Base-by-base conservation (phyloP, 306 rosid genomes). In the Quillaja saponaria region DNA sequence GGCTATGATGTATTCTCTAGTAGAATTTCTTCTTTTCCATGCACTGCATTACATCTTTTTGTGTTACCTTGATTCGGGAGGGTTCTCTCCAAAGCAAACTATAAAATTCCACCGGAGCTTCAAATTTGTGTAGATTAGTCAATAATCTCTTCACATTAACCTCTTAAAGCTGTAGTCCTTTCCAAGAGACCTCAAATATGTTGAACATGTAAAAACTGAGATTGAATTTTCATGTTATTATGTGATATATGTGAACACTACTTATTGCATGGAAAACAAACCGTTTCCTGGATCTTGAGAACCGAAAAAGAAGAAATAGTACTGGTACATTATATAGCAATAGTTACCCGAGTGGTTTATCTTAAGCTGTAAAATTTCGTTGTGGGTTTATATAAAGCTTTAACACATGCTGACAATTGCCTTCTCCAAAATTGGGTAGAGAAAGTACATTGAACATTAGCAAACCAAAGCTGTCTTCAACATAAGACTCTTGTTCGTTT, bases 201-300 rank as follows among this genome's bases (percentile, higher is more conserved):
- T 25, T 25, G n/a, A n/a, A n/a, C n/a, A 25, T 25, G 4, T 25
- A 25, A 25, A 25, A 25, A 25, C 31, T 25, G 31, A 25, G 31
- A 25, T 25, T 25, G 31, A 4, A 25, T 25, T 25, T n/a, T 2
- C 31, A 1, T 25, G 2, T 4, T 4, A 25, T 25, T 1, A 25
- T 4, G 4, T 25, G 31, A 25, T 4, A 25, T 25, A 25, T 25
- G 31, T 25, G 31, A 4, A 2, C 31, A 25, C n/a, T 25, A 4
- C 31, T 25, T 25, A 25, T 25, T 25, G 4, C 31, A 25, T 25
- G 2, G 4, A 16, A 44, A 1, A 16, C 5, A 44, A 44, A 44
- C 5, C 18, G 16, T 13, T 13, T 44, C 48, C 48, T 44, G n/a
- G 17, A 44, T 70, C 40, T 52, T 51, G 63, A 28, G 66, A 53